A percentile compares a stretch with the other conserved stretches of the same genome.
These are phyloP conservation scores for Arctium minus DNA, from an alignment of 129 eudicot genomes.

Conservation along the genomic window DNA sequence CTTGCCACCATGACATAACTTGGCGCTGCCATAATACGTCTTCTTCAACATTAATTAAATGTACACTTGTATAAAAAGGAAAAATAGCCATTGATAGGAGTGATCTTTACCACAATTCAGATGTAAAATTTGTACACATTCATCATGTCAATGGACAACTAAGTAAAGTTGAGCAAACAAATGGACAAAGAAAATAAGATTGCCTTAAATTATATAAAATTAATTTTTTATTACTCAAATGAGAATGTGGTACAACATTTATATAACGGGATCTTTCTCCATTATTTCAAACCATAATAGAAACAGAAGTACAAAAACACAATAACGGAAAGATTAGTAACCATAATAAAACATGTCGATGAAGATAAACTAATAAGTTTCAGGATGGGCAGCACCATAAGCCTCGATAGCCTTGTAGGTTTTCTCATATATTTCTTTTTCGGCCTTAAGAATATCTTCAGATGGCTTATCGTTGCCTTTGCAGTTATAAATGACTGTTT, in stretches of 20 bases:
- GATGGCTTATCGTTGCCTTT: conserved; percentile 14
- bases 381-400: conserved; percentile 10
- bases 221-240: not conserved
- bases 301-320: not conserved
- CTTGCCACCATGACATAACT: too few relatives aligned
- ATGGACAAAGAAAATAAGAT: too few relatives aligned
- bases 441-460: conserved; percentile 8
- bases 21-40: too few relatives aligned
- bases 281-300: conserved; percentile 12
- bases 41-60: too few relatives aligned
- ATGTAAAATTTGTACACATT: too few relatives aligned
- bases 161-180: too few relatives aligned
- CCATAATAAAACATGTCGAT: not conserved
- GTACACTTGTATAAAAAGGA: too few relatives aligned
- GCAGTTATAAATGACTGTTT: conserved; percentile 5
- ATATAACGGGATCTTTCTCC: conserved; percentile 1
- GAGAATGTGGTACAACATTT: not conserved
- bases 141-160: too few relatives aligned
- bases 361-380: not conserved
- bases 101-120: too few relatives aligned
- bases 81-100: too few relatives aligned
- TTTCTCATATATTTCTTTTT: conserved; percentile 2
- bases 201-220: too few relatives aligned
- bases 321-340: not conserved
- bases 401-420: conserved; percentile 2